These are phyloP conservation scores for Beta macrorhiza DNA, from an alignment of 179 eudicot species.

Conservation along the genomic window DNA sequence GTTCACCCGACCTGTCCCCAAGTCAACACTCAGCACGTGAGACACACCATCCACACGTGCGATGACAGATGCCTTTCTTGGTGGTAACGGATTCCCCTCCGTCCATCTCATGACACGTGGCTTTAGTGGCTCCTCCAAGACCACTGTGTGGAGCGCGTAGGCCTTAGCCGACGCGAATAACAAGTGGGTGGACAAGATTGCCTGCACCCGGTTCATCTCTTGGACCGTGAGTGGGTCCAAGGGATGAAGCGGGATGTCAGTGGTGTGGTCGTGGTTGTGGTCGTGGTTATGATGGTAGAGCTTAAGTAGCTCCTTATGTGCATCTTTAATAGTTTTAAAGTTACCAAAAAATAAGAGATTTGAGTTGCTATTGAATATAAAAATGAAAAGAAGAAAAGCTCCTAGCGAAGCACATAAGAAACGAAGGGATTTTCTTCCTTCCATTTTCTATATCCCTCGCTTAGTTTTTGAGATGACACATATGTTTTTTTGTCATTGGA, in stretches of 20 bases:
- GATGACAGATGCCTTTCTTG: slow-evolving; percentile 65
- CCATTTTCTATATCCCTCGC: slow-evolving; percentile 34
- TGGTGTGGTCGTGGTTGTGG: slow-evolving; percentile 36
- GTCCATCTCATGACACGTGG: slow-evolving; percentile 53
- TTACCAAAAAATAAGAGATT: slow-evolving; percentile 28
- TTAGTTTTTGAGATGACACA: no score
- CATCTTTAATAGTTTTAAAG: slow-evolving; percentile 27
- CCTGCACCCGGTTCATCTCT: slow-evolving; percentile 54
- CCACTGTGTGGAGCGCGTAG: slow-evolving; percentile 64
- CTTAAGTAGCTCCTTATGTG: not conserved
- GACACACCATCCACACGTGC: slow-evolving; percentile 57
- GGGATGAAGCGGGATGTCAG: slow-evolving; percentile 68
- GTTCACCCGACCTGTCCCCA: slow-evolving; percentile 46
- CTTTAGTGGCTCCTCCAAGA: slow-evolving; percentile 67
- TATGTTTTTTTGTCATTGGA: no score
- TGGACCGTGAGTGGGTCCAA: slow-evolving; percentile 79
- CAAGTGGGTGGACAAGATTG: slow-evolving; percentile 44
- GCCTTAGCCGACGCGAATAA: slow-evolving; percentile 35
- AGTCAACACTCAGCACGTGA: slow-evolving; percentile 53
- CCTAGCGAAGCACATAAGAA: slow-evolving; percentile 37
- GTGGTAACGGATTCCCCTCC: slow-evolving; percentile 56
- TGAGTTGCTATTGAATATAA: slow-evolving; percentile 35
- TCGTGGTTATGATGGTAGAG: slow-evolving; percentile 24
- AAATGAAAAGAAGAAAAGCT: slow-evolving; percentile 39
- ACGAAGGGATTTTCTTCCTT: slow-evolving; percentile 40